Conservation (phyloP, 2,329 filamentous ascomycete species). For the Diaporthe aspalathi region DNA sequence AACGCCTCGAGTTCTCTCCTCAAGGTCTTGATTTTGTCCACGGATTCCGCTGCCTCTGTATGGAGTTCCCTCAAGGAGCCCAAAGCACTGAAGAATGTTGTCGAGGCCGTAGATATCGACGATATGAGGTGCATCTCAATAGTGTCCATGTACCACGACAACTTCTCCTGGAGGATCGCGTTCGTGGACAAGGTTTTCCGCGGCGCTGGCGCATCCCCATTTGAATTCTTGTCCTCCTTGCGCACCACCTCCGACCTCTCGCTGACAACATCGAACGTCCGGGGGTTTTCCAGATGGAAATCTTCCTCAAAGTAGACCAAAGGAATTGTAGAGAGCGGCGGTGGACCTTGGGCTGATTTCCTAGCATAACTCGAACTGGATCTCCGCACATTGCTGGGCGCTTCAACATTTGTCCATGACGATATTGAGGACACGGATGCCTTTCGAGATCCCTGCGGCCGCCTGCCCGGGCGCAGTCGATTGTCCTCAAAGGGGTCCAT, state of each 20-base stretch:
- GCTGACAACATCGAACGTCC: slow-evolving; percentile 96
- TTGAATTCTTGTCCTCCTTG: slow-evolving; percentile 66
- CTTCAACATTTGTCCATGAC: slow-evolving; percentile 63
- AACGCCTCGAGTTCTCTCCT: slow-evolving; percentile 82
- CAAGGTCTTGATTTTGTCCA: slow-evolving; percentile 84
- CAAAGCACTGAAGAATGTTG: slow-evolving; percentile 94
- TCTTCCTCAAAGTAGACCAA: slow-evolving; percentile 93
- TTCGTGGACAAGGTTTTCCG: slow-evolving; percentile 94
- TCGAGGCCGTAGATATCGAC: slow-evolving; percentile 94
- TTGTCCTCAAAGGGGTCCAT: slow-evolving; percentile 55
- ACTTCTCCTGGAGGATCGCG: slow-evolving; percentile 95
- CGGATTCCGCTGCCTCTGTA: slow-evolving; percentile 90
- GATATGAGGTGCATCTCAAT: slow-evolving; percentile 97
- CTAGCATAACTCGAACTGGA: slow-evolving; percentile 63
- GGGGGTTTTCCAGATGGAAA: slow-evolving; percentile 94
- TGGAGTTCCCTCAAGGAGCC: slow-evolving; percentile 92
- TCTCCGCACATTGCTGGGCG: slow-evolving; percentile 55
- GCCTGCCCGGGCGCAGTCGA: slow-evolving; percentile 59
- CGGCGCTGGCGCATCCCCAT: slow-evolving; percentile 69
- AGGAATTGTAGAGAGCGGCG: slow-evolving; percentile 92
- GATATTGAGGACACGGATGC: slow-evolving; percentile 59
- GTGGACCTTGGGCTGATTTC: slow-evolving; percentile 76
- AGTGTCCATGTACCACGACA: slow-evolving; percentile 99
- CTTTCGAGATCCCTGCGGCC: slow-evolving; percentile 53
- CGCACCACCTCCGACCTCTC: slow-evolving; percentile 97